Percentiles rank a stretch among this genome's conserved stretches.
Evolutionary conservation across 345 rosid genomes (phyloP).

Genomic region (Rhodamnia rubescens): DNA sequence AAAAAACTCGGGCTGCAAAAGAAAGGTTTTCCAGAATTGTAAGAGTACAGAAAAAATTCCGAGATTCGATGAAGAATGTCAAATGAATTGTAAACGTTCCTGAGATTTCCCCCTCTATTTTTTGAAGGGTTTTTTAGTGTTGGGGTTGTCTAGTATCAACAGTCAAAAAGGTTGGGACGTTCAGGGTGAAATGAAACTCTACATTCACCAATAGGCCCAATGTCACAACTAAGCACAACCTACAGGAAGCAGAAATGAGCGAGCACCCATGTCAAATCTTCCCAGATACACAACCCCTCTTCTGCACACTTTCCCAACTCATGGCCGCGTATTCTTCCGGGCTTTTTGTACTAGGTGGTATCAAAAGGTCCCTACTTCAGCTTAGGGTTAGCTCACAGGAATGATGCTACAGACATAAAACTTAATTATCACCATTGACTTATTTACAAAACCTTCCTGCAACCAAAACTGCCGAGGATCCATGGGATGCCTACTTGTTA

Average conservation of each 20-base stretch:
- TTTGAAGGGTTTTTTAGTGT: not conserved
- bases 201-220: not conserved
- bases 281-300: not conserved
- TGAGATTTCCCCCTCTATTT: not conserved
- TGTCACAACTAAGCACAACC: not conserved
- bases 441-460: not conserved
- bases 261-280: not conserved
- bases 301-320: not conserved
- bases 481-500: not conserved
- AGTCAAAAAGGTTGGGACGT: not conserved
- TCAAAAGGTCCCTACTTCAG: not conserved
- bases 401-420: not conserved
- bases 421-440: not conserved
- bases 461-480: not conserved
- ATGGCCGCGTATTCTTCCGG: not conserved
- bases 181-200: not conserved
- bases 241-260: not conserved
- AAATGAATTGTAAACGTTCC: not conserved
- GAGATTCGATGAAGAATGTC: not conserved
- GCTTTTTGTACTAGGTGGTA: not conserved
- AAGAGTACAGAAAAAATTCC: not conserved
- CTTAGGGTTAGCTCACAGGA: not conserved
- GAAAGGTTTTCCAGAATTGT: not conserved
- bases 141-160: not conserved
- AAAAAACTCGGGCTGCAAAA: not conserved